phyloP scores from a whole-genome alignment of 805 yeast genomes.

The Cyberlindnera samutprakarnensis region DNA sequence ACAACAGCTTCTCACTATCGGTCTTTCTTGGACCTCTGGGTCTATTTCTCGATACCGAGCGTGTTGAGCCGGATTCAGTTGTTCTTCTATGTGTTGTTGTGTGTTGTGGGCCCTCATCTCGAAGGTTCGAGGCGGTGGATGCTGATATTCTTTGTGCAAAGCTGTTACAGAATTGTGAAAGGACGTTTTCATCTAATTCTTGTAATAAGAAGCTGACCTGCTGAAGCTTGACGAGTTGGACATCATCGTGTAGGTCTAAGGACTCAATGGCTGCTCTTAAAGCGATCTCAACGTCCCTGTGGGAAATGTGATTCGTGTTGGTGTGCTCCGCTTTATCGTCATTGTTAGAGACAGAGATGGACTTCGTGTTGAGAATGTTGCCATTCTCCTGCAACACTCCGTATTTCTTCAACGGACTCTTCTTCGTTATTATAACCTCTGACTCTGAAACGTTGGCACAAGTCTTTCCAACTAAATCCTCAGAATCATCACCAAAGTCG shows the following conservation, averaged over 20 bases:
- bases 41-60: background rate
- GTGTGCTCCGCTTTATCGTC: background rate
- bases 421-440: conserved; percentile 16
- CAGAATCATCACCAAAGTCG: conserved; percentile 17
- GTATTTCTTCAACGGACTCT: conserved; percentile 11
- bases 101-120: background rate
- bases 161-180: conserved; percentile 1
- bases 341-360: background rate
- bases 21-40: conserved; percentile 13
- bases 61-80: background rate
- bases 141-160: background rate
- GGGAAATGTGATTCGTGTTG: background rate
- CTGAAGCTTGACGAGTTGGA: conserved; percentile 10
- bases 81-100: background rate
- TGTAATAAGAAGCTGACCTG: conserved; percentile 11
- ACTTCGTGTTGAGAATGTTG: conserved; percentile 5
- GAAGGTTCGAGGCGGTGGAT: background rate
- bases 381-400: conserved; percentile 8
- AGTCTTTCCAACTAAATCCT: background rate
- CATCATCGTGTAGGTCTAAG: conserved; percentile 7
- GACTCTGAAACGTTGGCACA: conserved; percentile 4
- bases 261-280: conserved; percentile 6
- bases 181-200: conserved; percentile 10
- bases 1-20: conserved; percentile 33
- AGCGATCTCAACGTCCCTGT: background rate